phyloP scores from a whole-genome alignment of 1,284 basidiomycete species.

The Erythrobasidium hasegawianum region DNA sequence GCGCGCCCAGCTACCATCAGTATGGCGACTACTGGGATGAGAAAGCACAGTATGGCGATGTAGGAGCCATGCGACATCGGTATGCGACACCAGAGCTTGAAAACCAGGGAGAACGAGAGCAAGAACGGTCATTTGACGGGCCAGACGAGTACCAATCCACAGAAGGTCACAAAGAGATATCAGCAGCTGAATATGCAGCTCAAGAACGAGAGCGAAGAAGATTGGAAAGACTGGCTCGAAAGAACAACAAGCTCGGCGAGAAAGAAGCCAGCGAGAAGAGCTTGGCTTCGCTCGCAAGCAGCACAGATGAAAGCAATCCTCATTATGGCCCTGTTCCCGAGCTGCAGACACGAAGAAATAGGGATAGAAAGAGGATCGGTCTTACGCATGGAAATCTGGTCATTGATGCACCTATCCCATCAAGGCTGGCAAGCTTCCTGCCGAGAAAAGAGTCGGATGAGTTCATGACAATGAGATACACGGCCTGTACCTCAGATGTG shows the following conservation, averaged over 20 bases:
- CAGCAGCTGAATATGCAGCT: background rate
- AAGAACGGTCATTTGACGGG: constrained; percentile 29
- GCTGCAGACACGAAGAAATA: constrained; percentile 36
- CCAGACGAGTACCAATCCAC: constrained; percentile 30
- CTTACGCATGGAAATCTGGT: constrained; percentile 77
- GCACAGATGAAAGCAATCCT: constrained; percentile 17
- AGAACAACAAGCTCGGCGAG: background rate
- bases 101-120: constrained; percentile 5
- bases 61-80: constrained; percentile 10
- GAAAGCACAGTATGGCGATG: constrained; percentile 12
- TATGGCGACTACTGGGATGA: constrained; percentile 10
- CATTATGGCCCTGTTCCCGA: constrained; percentile 30
- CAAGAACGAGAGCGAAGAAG: background rate
- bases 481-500: background rate
- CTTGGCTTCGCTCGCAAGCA: constrained; percentile 15
- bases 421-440: constrained; percentile 66
- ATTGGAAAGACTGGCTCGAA: background rate
- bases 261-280: constrained; percentile 2
- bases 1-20: constrained; percentile 29
- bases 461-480: constrained; percentile 72
- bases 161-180: background rate
- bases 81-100: constrained; percentile 33
- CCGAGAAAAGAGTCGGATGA: constrained; percentile 76
- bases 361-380: constrained; percentile 52
- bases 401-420: constrained; percentile 76